Evolutionary conservation across 2,329 filamentous ascomycete species (phyloP), one percentile per base, ranked within the genome.

Genomic region (Chlorencoelia australis): DNA sequence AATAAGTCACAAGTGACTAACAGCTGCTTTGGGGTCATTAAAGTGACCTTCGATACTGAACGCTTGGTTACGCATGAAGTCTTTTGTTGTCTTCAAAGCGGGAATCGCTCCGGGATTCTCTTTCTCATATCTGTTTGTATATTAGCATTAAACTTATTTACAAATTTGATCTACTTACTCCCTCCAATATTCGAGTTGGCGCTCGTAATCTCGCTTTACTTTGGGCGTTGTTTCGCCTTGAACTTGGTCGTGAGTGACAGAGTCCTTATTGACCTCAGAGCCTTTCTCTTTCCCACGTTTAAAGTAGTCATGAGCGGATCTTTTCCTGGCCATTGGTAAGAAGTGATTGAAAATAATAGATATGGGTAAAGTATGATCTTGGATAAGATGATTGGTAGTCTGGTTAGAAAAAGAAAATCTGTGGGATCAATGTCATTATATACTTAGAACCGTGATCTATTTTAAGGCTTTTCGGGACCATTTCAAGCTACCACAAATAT

Each of bases 231-330:
- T n/a, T n/a, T n/a, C n/a, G n/a, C n/a, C n/a, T n/a, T n/a, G n/a
- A n/a, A n/a, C n/a, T n/a, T n/a, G n/a, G n/a, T n/a, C n/a, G n/a
- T n/a, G n/a, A n/a, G n/a, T 34, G 21, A 30, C 16, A 30, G 27
- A 24, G 22, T 33, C 2, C 33, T 34, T 34, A 22, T 38, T 38
- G n/a, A n/a, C n/a, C 35, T 33, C 30, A n/a, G 31, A 39, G 25
- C 37, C 37, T 15, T 34, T 34, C 26, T 39, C 30, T 33, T 30
- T 15, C 22, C 29, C 29, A 28, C 18, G 33, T 13, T 30, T 30
- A 14, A 39, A 25, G 33, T 28, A 35, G 29, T 35, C 33, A 28
- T 35, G 13, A 19, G 25, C 24, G 28, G 17, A 35, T 35, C 20
- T 35, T n/a, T n/a, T 14, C 24, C 29, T 35, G 8, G 22, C 16